Base-by-base conservation (phyloP, 1,284 basidiomycete genomes). In the Fistulinella cinereoalba region DNA sequence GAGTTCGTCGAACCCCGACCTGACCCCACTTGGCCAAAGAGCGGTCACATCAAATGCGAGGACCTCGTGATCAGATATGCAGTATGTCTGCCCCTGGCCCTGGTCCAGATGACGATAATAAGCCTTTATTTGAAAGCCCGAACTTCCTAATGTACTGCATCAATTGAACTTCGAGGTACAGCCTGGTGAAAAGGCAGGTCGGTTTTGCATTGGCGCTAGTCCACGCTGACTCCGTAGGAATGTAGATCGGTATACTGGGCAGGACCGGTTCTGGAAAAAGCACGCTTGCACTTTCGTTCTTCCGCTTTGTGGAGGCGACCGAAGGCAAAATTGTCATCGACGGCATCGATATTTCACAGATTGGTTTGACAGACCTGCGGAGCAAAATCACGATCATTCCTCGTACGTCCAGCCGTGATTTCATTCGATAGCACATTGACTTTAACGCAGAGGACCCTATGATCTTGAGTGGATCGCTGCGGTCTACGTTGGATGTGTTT, bases 281-380 rank as follows among this genome's bases (percentile, higher is more conserved):
- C 47, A 97, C 93, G 1, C 77, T 97, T 15, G 93, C 93, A 0
- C 73, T 97, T 22, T 90, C 88, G 18, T 93, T 97, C 75, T 97
- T 98, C 84, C 83, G 97, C 43, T 96, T 97, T 60, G 91, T 96
- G 19, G 93, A 97, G 60, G 87, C 93, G 0, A 83, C 83, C 0
- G 77, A 85, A 58, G 93, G 93, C 2, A 71, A 74, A 6, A 97
- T 99, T 47, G 46, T 84, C 18, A 81, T 99, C 41, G 96, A 98
- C 67, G 90, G 79, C n/a, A 57, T 95, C 21, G 90, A 97, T 57
- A 94, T 94, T 46, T 74, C 88, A 29, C 79, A 79, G 55, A 81
- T 97, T 51, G 92, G 93, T n/a, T 71, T 97, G 28, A 86, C 87
- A 0, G 92, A 96, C 65, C 75, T 99, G 45, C 80, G 96, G 34